Conservation (phyloP, 108 stramenopile genomes). For the Nitzschia sp. region DNA sequence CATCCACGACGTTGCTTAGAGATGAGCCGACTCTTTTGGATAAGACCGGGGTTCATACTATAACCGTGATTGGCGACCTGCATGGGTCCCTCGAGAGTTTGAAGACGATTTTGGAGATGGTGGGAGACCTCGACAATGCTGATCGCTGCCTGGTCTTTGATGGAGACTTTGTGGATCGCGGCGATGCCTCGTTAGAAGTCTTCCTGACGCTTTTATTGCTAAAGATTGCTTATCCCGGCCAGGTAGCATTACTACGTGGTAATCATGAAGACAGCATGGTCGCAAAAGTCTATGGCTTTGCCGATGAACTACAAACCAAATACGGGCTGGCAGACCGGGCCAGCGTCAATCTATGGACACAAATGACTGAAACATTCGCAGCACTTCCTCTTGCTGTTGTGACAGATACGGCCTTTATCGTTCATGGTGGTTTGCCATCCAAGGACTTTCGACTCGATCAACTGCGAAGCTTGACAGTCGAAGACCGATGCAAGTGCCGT, state of each 20-base stretch:
- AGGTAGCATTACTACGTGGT: conserved; percentile 74
- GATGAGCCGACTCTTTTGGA: background rate
- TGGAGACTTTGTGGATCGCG: conserved; percentile 91
- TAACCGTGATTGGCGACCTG: conserved; percentile 62
- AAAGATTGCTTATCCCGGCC: conserved; percentile 76
- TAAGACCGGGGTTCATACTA: background rate
- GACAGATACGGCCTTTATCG: conserved; percentile 22
- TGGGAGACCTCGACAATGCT: conserved; percentile 38
- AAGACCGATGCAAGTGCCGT: conserved; percentile 6
- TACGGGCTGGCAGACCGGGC: background rate
- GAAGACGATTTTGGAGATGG: conserved; percentile 53
- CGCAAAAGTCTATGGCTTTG: conserved; percentile 85
- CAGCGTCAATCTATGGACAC: background rate
- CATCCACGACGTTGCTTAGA: background rate
- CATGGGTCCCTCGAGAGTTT: conserved; percentile 50
- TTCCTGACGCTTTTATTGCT: conserved; percentile 75
- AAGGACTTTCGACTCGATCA: conserved; percentile 19
- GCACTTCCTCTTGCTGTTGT: conserved; percentile 19
- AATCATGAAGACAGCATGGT: conserved; percentile 87
- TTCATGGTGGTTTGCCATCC: conserved; percentile 29
- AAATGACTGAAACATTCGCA: conserved; percentile 11
- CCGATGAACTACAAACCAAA: conserved; percentile 72
- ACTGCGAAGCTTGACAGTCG: background rate
- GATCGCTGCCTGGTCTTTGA: conserved; percentile 67
- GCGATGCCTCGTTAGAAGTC: conserved; percentile 85